A percentile compares a stretch with the other conserved stretches of the same genome.
phyloP scores from a whole-genome alignment of 495 filamentous ascomycete species.

The Daldinia bambusicola region DNA sequence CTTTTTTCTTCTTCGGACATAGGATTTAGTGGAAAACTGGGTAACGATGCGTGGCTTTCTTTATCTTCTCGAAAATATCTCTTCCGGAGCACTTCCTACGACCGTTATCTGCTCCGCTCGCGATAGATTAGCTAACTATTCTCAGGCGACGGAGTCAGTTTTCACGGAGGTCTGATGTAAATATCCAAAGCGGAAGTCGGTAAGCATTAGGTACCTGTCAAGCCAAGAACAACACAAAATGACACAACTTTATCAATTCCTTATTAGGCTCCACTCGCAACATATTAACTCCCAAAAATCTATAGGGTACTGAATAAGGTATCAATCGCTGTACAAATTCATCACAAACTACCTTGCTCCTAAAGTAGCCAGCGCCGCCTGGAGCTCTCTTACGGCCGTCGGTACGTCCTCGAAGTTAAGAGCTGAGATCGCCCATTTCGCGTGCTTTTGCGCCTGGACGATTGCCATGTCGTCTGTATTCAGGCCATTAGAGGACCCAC shows the following conservation, averaged over 20 bases:
- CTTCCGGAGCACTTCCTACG: neutral
- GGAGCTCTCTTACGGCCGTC: constrained; percentile 88
- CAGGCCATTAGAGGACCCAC: constrained; percentile 19
- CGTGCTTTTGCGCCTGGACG: constrained; percentile 87
- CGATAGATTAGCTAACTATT: neutral
- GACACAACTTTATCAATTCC: neutral
- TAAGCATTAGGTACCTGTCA: too few relatives aligned
- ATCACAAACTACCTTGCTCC: constrained; percentile 57
- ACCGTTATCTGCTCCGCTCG: neutral
- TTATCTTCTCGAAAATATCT: neutral
- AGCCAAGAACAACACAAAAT: neutral
- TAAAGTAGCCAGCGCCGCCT: constrained; percentile 74
- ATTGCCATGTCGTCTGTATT: constrained; percentile 78
- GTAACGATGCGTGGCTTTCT: neutral
- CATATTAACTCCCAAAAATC: neutral
- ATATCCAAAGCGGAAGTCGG: neutral
- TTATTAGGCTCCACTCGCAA: neutral
- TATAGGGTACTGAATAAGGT: neutral
- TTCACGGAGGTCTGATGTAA: neutral
- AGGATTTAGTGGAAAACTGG: neutral
- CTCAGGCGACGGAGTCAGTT: neutral
- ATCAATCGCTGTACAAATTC: neutral
- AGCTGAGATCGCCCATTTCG: constrained; percentile 96
- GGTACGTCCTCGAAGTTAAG: constrained; percentile 95
- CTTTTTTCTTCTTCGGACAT: neutral